Conservation (phyloP, 208 protist genomes). For the Crithidia thermophila region DNA sequence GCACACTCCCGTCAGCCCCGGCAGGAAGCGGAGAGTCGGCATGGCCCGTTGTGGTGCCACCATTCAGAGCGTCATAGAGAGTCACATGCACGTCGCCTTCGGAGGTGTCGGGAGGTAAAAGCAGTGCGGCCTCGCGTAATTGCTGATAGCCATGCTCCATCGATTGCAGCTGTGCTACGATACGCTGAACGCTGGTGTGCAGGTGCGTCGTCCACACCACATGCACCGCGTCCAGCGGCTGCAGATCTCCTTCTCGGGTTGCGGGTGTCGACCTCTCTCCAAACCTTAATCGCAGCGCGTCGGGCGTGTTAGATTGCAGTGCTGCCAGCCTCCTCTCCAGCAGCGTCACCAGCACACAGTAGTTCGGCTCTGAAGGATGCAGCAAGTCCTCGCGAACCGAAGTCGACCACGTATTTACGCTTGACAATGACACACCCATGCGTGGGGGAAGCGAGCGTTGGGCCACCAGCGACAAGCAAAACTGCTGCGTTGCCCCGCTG, state of each 20-base stretch:
- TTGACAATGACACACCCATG: not conserved
- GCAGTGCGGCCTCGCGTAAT: not conserved
- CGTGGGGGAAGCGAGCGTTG: constrained; percentile 15
- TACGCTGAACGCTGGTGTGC: constrained; percentile 4
- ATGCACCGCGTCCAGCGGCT: not conserved
- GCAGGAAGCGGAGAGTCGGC: too few relatives aligned
- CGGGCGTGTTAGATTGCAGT: not conserved
- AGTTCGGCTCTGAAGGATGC: constrained; percentile 23
- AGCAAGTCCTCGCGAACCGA: constrained; percentile 14
- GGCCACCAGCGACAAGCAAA: constrained; percentile 20
- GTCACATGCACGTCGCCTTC: not conserved
- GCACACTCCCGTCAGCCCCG: too few relatives aligned
- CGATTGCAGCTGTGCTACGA: constrained; percentile 17
- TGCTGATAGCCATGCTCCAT: constrained; percentile 26
- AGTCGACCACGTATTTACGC: not conserved
- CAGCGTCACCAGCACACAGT: constrained; percentile 27
- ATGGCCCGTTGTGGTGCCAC: too few relatives aligned
- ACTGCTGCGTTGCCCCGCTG: constrained; percentile 18
- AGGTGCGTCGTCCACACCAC: constrained; percentile 22
- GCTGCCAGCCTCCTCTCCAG: constrained; percentile 14
- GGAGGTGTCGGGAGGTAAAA: not conserved
- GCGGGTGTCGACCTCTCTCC: too few relatives aligned
- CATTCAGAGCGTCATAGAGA: too few relatives aligned
- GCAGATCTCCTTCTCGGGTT: too few relatives aligned
- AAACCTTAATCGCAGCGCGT: too few relatives aligned